phyloP scores from a whole-genome alignment of 805 yeast species.

The Metschnikowia colocasiae region DNA sequence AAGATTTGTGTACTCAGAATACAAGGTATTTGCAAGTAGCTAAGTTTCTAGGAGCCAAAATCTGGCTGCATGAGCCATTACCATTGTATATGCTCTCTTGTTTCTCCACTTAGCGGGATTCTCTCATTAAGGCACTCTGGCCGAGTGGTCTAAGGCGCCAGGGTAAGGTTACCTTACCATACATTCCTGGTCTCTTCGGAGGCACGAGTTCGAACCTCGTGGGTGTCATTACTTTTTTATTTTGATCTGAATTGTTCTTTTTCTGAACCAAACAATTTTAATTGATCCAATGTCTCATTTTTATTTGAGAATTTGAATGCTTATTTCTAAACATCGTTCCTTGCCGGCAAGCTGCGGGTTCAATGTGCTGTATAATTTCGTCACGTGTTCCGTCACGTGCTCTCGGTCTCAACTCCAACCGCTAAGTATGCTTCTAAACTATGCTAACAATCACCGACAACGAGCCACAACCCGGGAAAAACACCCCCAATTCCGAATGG shows the following conservation, averaged over 20 bases:
- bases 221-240: slow-evolving; percentile 19
- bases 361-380: no score
- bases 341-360: no score
- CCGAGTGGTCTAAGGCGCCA: slow-evolving; percentile 26
- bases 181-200: slow-evolving; percentile 25
- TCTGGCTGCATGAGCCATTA: no score
- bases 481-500: background rate
- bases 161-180: slow-evolving; percentile 26
- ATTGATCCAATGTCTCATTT: no score
- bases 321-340: no score
- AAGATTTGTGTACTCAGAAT: no score
- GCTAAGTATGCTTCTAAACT: background rate
- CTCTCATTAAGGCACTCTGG: slow-evolving; percentile 18
- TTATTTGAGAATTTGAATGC: no score
- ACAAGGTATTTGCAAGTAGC: no score
- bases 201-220: slow-evolving; percentile 26
- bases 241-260: background rate
- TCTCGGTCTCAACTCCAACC: background rate
- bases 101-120: background rate
- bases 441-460: slow-evolving; percentile 1
- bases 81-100: background rate
- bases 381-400: background rate
- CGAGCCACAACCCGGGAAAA: background rate
- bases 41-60: no score
- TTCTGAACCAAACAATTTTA: no score